phyloP scores from a whole-genome alignment of 768 basidiomycete species.

The Psilocybe subaeruginosa region DNA sequence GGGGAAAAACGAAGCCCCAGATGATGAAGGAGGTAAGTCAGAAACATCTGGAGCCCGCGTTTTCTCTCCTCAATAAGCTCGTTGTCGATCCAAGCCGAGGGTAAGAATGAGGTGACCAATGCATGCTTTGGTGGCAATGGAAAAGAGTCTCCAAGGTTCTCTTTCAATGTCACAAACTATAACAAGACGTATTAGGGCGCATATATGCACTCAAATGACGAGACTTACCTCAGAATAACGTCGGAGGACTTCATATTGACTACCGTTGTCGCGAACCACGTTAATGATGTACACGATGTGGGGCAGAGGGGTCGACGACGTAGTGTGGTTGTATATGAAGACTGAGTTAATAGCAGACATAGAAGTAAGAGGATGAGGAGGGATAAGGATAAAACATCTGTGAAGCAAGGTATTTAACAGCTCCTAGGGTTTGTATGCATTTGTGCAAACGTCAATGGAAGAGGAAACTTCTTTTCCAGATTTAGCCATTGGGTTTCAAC shows the following conservation, averaged over 20 bases:
- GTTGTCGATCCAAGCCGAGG: constrained; percentile 57
- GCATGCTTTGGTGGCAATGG: constrained; percentile 51
- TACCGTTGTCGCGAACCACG: constrained; percentile 19
- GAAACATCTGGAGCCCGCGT: constrained; percentile 42
- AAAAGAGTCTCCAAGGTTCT: constrained; percentile 36
- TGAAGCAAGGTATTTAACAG: constrained; percentile 8
- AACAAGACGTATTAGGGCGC: neutral
- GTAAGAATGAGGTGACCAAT: constrained; percentile 44
- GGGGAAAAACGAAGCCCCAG: constrained; percentile 34
- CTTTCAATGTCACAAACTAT: constrained; percentile 38
- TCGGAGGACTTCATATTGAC: constrained; percentile 15
- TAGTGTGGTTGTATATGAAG: constrained; percentile 18
- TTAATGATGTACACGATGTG: constrained; percentile 22
- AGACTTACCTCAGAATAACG: constrained; percentile 21
- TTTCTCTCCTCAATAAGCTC: constrained; percentile 53
- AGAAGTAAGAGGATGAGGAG: neutral
- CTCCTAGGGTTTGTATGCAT: constrained; percentile 8
- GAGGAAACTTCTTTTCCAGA: constrained; percentile 19
- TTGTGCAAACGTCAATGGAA: constrained; percentile 15
- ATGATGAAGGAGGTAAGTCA: constrained; percentile 38
- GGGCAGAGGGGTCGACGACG: constrained; percentile 18
- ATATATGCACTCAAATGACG: constrained; percentile 17
- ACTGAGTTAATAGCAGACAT: constrained; percentile 15
- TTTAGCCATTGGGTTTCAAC: neutral
- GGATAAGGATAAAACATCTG: neutral